Evolutionary conservation across 2,329 filamentous ascomycete genomes (phyloP).

Genomic region (Ophiostoma pallidulum): DNA sequence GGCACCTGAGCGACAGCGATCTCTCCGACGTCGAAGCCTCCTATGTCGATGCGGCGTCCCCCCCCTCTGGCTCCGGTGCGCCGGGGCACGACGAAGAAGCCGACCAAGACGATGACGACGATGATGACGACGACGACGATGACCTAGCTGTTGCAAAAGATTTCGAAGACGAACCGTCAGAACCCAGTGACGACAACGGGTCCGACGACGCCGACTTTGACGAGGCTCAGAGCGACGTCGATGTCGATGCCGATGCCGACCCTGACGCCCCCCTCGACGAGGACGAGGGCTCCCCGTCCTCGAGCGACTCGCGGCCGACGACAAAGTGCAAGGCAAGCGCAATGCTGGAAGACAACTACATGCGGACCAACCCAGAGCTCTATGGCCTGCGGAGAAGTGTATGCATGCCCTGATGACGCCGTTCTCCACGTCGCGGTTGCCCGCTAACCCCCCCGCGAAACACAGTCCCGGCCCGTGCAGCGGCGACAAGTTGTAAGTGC

Average conservation of each 20-base stretch:
- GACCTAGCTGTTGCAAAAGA: conserved; percentile 24
- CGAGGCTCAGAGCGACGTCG: conserved; percentile 18
- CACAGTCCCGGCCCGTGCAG: conserved; percentile 47
- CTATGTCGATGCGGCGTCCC: conserved; percentile 34
- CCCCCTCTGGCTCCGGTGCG: conserved; percentile 15
- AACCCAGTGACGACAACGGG: conserved; percentile 43
- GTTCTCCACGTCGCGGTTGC: no score
- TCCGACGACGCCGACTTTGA: conserved; percentile 70
- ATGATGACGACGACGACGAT: conserved; percentile 48
- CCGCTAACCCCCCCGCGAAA: conserved; percentile 27
- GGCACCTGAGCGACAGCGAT: conserved; percentile 60
- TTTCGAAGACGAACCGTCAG: conserved; percentile 33
- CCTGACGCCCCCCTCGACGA: conserved; percentile 57
- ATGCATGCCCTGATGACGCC: conserved; percentile 28
- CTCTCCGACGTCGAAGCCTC: conserved; percentile 59
- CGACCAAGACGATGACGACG: conserved; percentile 32
- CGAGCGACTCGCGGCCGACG: conserved; percentile 58
- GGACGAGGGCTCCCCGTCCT: conserved; percentile 54
- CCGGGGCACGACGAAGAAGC: conserved; percentile 45
- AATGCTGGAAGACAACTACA: conserved; percentile 68
- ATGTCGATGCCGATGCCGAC: conserved; percentile 54
- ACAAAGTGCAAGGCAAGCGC: conserved; percentile 60
- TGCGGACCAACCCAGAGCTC: conserved; percentile 83
- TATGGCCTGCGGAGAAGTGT: conserved; percentile 93
- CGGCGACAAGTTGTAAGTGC: conserved; percentile 47